A percentile compares a stretch with the other conserved stretches of the same genome.
These are phyloP conservation scores for Helotiales sp. DNA, from an alignment of 2,329 filamentous ascomycete genomes.

Conservation along the genomic window DNA sequence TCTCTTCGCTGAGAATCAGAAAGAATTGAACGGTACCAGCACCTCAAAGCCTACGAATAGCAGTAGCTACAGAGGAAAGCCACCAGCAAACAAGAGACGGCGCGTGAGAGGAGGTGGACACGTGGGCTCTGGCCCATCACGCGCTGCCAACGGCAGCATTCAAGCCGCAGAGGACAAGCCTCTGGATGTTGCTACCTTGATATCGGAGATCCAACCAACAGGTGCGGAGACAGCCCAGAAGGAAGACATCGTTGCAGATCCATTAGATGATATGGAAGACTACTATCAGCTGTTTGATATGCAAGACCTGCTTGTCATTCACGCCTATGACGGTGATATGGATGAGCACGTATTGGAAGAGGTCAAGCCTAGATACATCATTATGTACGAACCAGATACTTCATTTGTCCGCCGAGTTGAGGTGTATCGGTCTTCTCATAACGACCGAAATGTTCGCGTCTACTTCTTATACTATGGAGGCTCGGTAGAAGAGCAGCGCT, in stretches of 20 bases:
- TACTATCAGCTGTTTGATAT: constrained; percentile 91
- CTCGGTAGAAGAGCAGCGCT: constrained; percentile 93
- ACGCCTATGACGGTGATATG: constrained; percentile 92
- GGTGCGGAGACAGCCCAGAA: constrained; percentile 76
- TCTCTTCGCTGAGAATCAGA: constrained; percentile 78
- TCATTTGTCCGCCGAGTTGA: constrained; percentile 93
- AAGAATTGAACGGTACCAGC: constrained; percentile 66
- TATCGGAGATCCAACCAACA: constrained; percentile 81
- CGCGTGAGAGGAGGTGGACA: constrained; percentile 77
- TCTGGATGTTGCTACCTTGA: constrained; percentile 75
- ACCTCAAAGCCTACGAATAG: constrained; percentile 48
- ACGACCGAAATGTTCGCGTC: constrained; percentile 82
- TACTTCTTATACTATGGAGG: constrained; percentile 97
- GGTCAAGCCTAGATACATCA: constrained; percentile 86
- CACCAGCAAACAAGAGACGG: constrained; percentile 82
- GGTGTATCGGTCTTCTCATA: constrained; percentile 93
- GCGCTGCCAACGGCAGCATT: constrained; percentile 73
- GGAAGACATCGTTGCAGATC: constrained; percentile 73
- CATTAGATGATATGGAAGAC: constrained; percentile 87
- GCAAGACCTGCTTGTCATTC: constrained; percentile 82
- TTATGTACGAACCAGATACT: constrained; percentile 98
- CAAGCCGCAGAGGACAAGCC: constrained; percentile 80
- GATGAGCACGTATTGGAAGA: constrained; percentile 97
- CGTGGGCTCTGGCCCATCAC: constrained; percentile 55
- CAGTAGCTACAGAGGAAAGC: constrained; percentile 53